phyloP scores from a whole-genome alignment of 176 grass and related monocot species.

The Poa pratensis region DNA sequence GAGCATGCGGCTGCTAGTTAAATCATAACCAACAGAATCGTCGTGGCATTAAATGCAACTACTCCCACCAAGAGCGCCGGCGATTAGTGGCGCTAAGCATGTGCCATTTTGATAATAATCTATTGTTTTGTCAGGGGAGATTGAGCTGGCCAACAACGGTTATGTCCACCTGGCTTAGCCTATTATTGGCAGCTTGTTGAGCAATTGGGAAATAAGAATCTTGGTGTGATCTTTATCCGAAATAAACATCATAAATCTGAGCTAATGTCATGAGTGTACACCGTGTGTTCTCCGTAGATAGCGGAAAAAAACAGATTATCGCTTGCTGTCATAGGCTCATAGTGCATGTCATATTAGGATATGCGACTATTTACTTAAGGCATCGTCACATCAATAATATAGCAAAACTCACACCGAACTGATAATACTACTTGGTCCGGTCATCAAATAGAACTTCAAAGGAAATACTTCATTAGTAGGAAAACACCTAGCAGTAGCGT shows the following conservation, averaged over 20 bases:
- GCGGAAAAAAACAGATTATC: not conserved
- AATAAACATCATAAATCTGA: not conserved
- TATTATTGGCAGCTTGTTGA: not conserved
- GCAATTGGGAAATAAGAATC: not conserved
- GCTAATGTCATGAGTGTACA: not conserved
- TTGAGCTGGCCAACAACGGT: conserved; percentile 10
- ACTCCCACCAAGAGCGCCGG: conserved; percentile 37
- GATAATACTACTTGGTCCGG: too few species aligned
- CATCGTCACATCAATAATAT: too few species aligned
- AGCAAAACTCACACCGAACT: too few species aligned
- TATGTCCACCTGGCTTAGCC: conserved; percentile 16
- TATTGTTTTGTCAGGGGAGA: conserved; percentile 18
- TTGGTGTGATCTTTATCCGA: not conserved
- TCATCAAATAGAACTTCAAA: too few species aligned
- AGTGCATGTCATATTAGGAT: too few species aligned
- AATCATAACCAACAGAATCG: conserved; percentile 16
- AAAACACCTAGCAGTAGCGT: too few species aligned
- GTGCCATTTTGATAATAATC: conserved; percentile 1
- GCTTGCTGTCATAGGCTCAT: not conserved
- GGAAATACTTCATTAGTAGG: too few species aligned
- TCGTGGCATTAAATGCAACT: conserved; percentile 43
- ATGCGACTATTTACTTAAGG: too few species aligned
- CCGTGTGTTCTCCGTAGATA: too few species aligned
- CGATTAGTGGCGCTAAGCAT: conserved; percentile 30
- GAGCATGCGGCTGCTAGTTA: conserved; percentile 35